Percentiles rank a stretch among this genome's conserved stretches.
phyloP scores from a whole-genome alignment of 139 green algal genomes.

The Coelastrella sp. region DNA sequence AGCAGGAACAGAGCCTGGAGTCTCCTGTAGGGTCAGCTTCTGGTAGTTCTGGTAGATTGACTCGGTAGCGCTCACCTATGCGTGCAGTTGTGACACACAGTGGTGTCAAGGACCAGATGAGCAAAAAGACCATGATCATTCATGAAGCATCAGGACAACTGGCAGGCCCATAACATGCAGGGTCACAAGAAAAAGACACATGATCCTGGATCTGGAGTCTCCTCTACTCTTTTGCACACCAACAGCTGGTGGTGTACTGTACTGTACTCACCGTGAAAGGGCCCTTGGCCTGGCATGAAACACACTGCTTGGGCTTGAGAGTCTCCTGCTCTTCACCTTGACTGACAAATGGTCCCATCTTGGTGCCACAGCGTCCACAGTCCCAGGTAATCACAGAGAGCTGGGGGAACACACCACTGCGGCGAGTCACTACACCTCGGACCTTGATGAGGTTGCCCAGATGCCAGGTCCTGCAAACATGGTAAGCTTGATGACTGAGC shows the following conservation, averaged over 20 bases:
- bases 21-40: slow-evolving; percentile 98
- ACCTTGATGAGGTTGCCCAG: slow-evolving; percentile 91
- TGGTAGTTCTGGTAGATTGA: slow-evolving; percentile 99
- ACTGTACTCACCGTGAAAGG: slow-evolving; percentile 90
- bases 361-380: slow-evolving; percentile 89
- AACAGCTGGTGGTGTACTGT: no score
- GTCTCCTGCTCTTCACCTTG: slow-evolving; percentile 64
- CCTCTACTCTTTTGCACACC: no score
- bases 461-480: slow-evolving; percentile 71
- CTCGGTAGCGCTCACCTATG: slow-evolving; percentile 87
- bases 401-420: slow-evolving; percentile 98
- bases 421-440: slow-evolving; percentile 93
- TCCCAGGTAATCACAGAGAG: slow-evolving; percentile 92
- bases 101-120: no score
- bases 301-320: slow-evolving; percentile 85
- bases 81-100: no score
- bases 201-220: no score
- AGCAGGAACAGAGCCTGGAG: slow-evolving; percentile 90
- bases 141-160: no score
- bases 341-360: slow-evolving; percentile 93
- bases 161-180: no score
- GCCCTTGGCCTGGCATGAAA: slow-evolving; percentile 89
- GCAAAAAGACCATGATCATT: no score
- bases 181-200: no score
- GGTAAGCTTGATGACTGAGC: background rate